Base-by-base conservation (phyloP, 192 early-diverging fungal species). In the Phlyctochytrium planicorne region DNA sequence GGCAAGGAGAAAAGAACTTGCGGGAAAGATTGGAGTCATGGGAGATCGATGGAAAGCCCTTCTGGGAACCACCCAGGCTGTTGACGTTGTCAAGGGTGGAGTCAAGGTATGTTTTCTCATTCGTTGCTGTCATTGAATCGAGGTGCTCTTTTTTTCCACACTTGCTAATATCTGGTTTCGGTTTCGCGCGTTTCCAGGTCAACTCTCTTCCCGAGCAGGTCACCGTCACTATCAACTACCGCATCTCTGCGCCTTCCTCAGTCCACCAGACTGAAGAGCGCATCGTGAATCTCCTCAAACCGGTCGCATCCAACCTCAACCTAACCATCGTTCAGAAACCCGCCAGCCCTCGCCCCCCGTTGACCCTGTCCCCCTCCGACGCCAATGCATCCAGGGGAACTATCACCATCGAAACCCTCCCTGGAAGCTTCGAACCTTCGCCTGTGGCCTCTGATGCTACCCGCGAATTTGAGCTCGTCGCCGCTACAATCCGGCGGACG, bases 1-100 rank as follows among this genome's bases (percentile, higher is more conserved):
- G 25, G 33, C 4, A 25, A 6, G 33, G 32, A 50, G 40, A n/a
- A 50, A 50, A n/a, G 40, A 50, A n/a, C 40, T 50, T 14, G n/a
- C n/a, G 10, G n/a, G n/a, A n/a, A 50, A 14, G 12, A n/a, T n/a
- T 10, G 40, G 12, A n/a, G 40, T n/a, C 12, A 50, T 14, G 40
- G 40, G 40, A n/a, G 40, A 50, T 50, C 12, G 10, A 10, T 12
- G 23, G 30, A 53, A 60, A 24, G 59, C 65, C 23, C 62, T 69
- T 52, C 66, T 81, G 55, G 59, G 23, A 1, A 81, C 80, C 16
- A 61, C 67, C 24, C 80, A 81, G 62, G 80, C 80, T 0, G 66
- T 76, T 4, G 76, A 78, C 60, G 63, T 81, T 50, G 69, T 81
- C 50, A 23, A 59, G 16, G 80, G 80, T 24, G 80, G 80, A 17